Evolutionary conservation across 2,329 filamentous ascomycete genomes (phyloP).

Genomic region (Pseudogymnoascus sp.): DNA sequence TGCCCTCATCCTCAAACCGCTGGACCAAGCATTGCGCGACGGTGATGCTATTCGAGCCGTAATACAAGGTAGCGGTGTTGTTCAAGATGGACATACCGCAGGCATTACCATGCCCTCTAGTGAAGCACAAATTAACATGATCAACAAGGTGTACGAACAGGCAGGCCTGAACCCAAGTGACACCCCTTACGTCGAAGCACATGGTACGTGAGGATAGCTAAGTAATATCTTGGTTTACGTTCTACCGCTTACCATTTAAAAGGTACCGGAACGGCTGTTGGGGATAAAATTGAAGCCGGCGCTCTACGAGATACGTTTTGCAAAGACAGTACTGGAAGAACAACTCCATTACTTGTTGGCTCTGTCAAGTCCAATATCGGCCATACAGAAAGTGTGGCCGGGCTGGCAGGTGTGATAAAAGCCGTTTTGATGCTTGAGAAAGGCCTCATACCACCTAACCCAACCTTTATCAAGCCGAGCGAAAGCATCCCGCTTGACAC

Average conservation of each 20-base stretch:
- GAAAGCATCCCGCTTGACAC: neutral
- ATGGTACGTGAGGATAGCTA: neutral
- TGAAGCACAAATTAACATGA: constrained; percentile 27
- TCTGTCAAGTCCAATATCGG: constrained; percentile 14
- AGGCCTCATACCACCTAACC: constrained; percentile 23
- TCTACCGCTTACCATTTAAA: too few species aligned
- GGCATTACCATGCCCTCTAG: constrained; percentile 35
- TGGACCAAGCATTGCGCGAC: constrained; percentile 33
- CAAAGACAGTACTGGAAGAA: constrained; percentile 7
- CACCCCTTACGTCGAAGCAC: constrained; percentile 14
- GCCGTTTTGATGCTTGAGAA: constrained; percentile 25
- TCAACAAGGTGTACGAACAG: constrained; percentile 25
- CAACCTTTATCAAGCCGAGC: constrained; percentile 24
- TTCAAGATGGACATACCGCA: constrained; percentile 35
- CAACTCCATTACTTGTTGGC: neutral
- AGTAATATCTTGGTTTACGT: too few species aligned
- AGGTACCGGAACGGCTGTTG: neutral
- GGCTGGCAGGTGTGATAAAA: constrained; percentile 18
- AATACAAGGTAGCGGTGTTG: constrained; percentile 33
- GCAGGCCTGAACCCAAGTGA: constrained; percentile 11
- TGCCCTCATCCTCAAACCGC: constrained; percentile 33
- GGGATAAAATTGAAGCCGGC: constrained; percentile 14
- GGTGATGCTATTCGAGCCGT: constrained; percentile 35
- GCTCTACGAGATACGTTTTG: constrained; percentile 16
- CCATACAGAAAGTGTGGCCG: constrained; percentile 19